phyloP scores from a whole-genome alignment of 768 basidiomycete genomes.

The Gymnopilus dilepis region DNA sequence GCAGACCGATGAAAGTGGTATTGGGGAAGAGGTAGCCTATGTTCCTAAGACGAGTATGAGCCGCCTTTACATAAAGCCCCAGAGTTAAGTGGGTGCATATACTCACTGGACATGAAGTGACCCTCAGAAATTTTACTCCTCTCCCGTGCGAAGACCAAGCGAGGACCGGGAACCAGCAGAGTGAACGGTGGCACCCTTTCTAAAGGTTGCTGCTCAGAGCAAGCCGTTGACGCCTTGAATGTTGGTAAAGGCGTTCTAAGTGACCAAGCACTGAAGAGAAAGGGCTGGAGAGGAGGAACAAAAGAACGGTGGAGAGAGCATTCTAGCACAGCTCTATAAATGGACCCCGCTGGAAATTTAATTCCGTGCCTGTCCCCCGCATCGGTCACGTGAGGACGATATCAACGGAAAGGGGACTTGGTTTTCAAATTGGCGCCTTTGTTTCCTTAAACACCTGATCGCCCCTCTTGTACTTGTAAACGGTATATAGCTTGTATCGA shows the following conservation, averaged over 20 bases:
- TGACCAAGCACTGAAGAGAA: slow-evolving; percentile 1
- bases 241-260: not conserved
- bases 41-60: not conserved
- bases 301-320: not conserved
- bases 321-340: slow-evolving; percentile 11
- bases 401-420: not conserved
- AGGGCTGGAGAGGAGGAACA: not conserved
- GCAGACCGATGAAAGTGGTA: not conserved
- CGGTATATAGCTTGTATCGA: not conserved
- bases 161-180: not conserved
- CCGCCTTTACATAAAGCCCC: not conserved
- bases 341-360: slow-evolving; percentile 14
- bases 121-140: slow-evolving; percentile 1
- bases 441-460: not conserved
- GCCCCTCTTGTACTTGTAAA: not conserved
- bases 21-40: not conserved
- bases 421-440: not conserved
- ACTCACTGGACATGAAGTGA: slow-evolving; percentile 11
- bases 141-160: not conserved
- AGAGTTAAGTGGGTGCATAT: not conserved
- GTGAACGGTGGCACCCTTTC: not conserved
- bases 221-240: not conserved
- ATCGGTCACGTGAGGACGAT: slow-evolving; percentile 5
- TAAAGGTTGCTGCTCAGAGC: not conserved
- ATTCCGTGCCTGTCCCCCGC: slow-evolving; percentile 11